Conservation (phyloP, 768 basidiomycete species). For the Mycena galericulata region DNA sequence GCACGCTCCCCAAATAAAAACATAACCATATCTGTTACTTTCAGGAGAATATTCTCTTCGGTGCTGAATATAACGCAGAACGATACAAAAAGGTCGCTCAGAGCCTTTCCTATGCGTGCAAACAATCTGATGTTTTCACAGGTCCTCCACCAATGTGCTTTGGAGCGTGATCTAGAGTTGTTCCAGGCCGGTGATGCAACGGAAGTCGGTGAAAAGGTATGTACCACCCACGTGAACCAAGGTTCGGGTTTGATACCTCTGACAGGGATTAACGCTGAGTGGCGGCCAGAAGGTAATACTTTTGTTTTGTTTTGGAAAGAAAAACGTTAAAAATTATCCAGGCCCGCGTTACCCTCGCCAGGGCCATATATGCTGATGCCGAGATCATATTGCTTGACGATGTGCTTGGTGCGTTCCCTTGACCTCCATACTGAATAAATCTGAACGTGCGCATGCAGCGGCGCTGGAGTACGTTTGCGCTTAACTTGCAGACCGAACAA, state of each 20-base stretch:
- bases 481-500: constrained; percentile 51
- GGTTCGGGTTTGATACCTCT: neutral
- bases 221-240: too few species aligned
- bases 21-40: neutral
- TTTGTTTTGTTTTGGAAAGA: too few species aligned
- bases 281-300: constrained; percentile 62
- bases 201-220: constrained; percentile 63
- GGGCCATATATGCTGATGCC: constrained; percentile 57
- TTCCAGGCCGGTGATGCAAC: constrained; percentile 78
- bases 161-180: constrained; percentile 78
- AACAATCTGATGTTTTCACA: neutral
- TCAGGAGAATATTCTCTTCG: constrained; percentile 87
- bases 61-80: constrained; percentile 78
- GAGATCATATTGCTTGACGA: constrained; percentile 61
- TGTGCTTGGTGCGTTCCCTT: constrained; percentile 41
- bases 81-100: constrained; percentile 70
- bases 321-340: neutral
- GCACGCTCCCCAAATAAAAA: neutral
- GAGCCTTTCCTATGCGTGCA: too few species aligned
- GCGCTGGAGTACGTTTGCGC: constrained; percentile 42
- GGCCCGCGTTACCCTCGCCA: constrained; percentile 59
- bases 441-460: constrained; percentile 34
- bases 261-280: constrained; percentile 55
- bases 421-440: neutral
- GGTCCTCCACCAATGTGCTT: constrained; percentile 79